Base-by-base conservation (phyloP, 148 eudicot genomes). In the Heliosperma pusillum region DNA sequence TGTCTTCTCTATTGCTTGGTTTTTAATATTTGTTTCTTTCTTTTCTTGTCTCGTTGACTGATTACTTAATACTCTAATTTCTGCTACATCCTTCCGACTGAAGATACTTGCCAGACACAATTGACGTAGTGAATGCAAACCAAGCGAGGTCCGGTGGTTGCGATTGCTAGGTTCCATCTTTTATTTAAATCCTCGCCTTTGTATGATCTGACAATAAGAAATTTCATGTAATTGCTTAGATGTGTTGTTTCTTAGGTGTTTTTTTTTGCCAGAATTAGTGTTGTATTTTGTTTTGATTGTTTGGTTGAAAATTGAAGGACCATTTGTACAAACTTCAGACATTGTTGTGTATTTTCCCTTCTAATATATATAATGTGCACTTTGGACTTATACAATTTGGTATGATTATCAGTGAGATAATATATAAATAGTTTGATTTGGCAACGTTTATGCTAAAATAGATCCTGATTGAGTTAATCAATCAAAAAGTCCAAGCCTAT, bases 31-130 rank as follows among this genome's bases (percentile, higher is more conserved):
- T 33, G 2, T 47, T 47, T 47, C 53, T 47, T 47, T 1, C 16
- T 13, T 47, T 47, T 47, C 55, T 12, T 50, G 15, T 13, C 55
- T 50, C n/a, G n/a, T 50, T 50, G 55, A 50, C 55, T 50, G 19
- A 50, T 50, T 12, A 50, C 17, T 50, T 50, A 50, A 50, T 50
- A 7, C 13, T 15, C 55, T 10, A 50, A 25, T 62, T 19, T 12
- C 17, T 62, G 36, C 27, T 27, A 25, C 33, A 15, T 25, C 15
- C 7, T 11, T 4, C 66, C 66, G 9, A 29, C 40, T 74, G 76
- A 72, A 93, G 97, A 90, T 93, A 89, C 82, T 70, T 93, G 87
- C 97, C 97, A 10, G 97, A 90, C 79, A 93, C 96, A 76, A 93
- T 93, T 77, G 98, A 93, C 57, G 97, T 89, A 68, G 93, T 72